phyloP scores from a whole-genome alignment of 192 early-diverging fungal species.

The Cladochytrium replicatum region DNA sequence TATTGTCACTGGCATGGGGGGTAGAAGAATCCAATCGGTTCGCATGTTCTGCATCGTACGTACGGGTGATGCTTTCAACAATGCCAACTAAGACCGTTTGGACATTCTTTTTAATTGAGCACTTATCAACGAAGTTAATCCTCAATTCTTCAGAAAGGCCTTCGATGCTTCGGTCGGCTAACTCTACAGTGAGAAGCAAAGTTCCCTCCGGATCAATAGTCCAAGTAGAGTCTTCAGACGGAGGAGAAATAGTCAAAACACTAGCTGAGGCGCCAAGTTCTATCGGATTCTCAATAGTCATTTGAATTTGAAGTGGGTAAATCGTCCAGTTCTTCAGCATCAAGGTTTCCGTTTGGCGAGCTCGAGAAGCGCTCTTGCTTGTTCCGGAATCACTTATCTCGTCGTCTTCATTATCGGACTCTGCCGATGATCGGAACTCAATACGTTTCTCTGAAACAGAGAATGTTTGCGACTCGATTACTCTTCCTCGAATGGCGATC shows the following conservation, averaged over 20 bases:
- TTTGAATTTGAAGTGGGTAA: conserved; percentile 57
- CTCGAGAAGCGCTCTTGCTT: background rate
- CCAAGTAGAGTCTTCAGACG: conserved; percentile 50
- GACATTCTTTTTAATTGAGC: conserved; percentile 47
- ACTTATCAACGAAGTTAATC: conserved; percentile 56
- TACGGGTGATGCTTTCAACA: conserved; percentile 36
- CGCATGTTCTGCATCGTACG: background rate
- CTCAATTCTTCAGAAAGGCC: conserved; percentile 70
- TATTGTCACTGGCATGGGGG: background rate
- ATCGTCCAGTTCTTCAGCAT: conserved; percentile 26
- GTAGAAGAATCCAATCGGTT: background rate
- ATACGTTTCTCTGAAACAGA: conserved; percentile 54
- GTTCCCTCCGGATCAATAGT: conserved; percentile 47
- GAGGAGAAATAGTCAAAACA: conserved; percentile 46
- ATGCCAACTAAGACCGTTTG: conserved; percentile 56
- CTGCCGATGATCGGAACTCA: conserved; percentile 52
- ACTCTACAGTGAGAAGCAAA: conserved; percentile 44
- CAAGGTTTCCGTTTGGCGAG: background rate
- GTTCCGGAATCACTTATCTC: conserved; percentile 11
- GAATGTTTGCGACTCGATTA: conserved; percentile 62
- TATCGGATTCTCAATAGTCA: conserved; percentile 62
- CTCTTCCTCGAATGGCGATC: conserved; percentile 54
- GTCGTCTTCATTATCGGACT: conserved; percentile 50
- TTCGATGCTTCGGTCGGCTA: conserved; percentile 47
- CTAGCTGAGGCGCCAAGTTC: conserved; percentile 52